These are phyloP conservation scores for Tillandsia leiboldiana DNA, from an alignment of 176 grass and related monocot genomes.

Conservation along the genomic window DNA sequence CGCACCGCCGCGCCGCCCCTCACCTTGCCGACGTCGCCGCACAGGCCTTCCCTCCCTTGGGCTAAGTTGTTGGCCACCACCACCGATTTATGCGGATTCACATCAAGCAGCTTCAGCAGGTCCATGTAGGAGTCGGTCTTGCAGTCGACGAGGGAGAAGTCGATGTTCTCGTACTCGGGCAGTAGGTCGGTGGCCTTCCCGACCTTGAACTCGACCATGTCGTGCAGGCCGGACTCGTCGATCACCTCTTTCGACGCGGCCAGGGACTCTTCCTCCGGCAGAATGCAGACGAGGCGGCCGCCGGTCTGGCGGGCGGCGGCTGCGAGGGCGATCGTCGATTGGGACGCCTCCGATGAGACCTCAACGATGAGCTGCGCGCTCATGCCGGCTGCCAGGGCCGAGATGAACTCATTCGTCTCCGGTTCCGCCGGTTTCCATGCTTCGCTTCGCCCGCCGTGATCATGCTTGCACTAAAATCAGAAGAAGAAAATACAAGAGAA, in stretches of 20 bases:
- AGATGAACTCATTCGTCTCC: conserved; percentile 31
- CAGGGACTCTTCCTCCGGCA: conserved; percentile 22
- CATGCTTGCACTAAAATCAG: conserved; percentile 12
- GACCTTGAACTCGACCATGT: conserved; percentile 32
- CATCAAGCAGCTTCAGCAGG: conserved; percentile 27
- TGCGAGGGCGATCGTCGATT: conserved; percentile 33
- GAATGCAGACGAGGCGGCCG: conserved; percentile 31
- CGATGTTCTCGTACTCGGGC: conserved; percentile 37
- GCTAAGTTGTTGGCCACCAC: conserved; percentile 30
- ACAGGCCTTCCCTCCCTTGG: conserved; percentile 20
- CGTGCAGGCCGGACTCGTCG: conserved; percentile 25
- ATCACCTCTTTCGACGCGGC: conserved; percentile 26
- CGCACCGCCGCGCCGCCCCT: conserved; percentile 10
- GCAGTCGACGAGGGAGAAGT: conserved; percentile 34
- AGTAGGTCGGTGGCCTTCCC: conserved; percentile 27
- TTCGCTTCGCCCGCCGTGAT: conserved; percentile 16
- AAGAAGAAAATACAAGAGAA: not conserved
- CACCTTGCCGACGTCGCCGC: not conserved
- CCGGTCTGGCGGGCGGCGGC: conserved; percentile 34
- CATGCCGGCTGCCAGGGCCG: conserved; percentile 34
- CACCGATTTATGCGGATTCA: conserved; percentile 23
- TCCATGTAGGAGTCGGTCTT: conserved; percentile 19
- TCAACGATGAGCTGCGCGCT: conserved; percentile 31
- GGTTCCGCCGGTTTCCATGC: conserved; percentile 14
- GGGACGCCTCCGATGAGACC: conserved; percentile 29